Base-by-base conservation (phyloP, 192 early-diverging fungal species). In the Coemansia sp. region DNA sequence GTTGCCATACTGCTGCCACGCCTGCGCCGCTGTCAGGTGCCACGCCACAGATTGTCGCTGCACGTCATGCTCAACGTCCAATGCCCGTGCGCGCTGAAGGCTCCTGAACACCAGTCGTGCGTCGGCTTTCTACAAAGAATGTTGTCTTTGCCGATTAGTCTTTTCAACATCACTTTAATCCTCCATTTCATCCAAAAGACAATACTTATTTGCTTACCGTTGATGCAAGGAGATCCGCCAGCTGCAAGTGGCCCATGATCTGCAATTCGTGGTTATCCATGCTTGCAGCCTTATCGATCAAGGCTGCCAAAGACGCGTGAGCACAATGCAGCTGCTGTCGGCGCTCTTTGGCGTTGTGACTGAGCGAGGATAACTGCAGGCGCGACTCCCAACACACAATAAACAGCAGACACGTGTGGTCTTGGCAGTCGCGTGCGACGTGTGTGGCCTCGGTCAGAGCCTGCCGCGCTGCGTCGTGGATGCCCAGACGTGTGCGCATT, bases 361-460 rank as follows among this genome's bases (percentile, higher is more conserved):
- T 19, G 42, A 60, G 33, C 39, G 39, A 36, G 6, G 30, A 60
- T 10, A 68, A 51, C 39, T 59, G 29, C 4, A 75, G 66, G 1
- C 70, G 69, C 17, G 66, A 36, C 29, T 72, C 63, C 78, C 78
- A 80, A 63, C 61, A 61, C 24, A 57, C 58, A 3, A 64, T 69
- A 6, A 66, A 80, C 36, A 75, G 52, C 9, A 75, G 57, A 27
- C 70, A 75, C 10, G 50, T 25, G 46, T 75, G 72, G 66, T 80
- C 78, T 57, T 80, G 78, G 30, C 66, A 70, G 54, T 80, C 78
- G 59, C 73, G 73, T 24, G 78, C 78, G 6, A 75, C 68, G 42
- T 80, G 78, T 11, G 63, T 71, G 19, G 78, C 78, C 70, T 80
- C 78, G 0, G 36, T 27, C 50, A 80, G 66, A 6, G 78, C 78